A percentile compares a stretch with the other conserved stretches of the same genome.
Conservation (phyloP, 2,329 filamentous ascomycete genomes). For the Neonectria magnoliae region DNA sequence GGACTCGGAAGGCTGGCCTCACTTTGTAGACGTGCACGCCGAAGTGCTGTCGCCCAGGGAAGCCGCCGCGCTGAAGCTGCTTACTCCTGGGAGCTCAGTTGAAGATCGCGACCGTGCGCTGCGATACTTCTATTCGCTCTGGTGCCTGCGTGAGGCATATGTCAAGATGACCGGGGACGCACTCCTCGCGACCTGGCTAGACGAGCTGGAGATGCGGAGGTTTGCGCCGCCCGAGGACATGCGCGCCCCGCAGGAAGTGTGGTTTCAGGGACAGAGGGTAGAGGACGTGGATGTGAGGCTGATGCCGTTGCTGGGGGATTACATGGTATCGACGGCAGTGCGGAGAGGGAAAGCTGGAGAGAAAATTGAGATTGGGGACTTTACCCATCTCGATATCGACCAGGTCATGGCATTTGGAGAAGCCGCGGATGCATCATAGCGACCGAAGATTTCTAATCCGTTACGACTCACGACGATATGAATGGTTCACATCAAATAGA, state of each 20-base stretch:
- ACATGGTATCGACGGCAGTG: slow-evolving; percentile 65
- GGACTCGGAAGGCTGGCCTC: slow-evolving; percentile 66
- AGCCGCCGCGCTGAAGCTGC: slow-evolving; percentile 66
- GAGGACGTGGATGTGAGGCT: slow-evolving; percentile 49
- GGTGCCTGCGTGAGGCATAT: slow-evolving; percentile 83
- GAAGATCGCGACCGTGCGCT: slow-evolving; percentile 64
- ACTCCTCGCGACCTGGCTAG: slow-evolving; percentile 77
- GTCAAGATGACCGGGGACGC: slow-evolving; percentile 87
- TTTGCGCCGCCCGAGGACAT: slow-evolving; percentile 65
- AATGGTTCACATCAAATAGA: background rate
- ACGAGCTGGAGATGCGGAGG: slow-evolving; percentile 73
- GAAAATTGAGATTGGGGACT: slow-evolving; percentile 52
- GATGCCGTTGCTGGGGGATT: slow-evolving; percentile 58
- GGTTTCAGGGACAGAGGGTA: slow-evolving; percentile 43
- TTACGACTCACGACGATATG: slow-evolving; percentile 14
- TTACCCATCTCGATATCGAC: slow-evolving; percentile 56
- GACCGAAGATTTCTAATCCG: background rate
- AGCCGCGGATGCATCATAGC: slow-evolving; percentile 16
- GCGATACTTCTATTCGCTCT: slow-evolving; percentile 78
- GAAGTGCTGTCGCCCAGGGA: slow-evolving; percentile 75
- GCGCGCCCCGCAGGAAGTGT: slow-evolving; percentile 43
- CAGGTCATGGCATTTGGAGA: slow-evolving; percentile 58
- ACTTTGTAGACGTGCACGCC: slow-evolving; percentile 76
- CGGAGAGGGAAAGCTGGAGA: slow-evolving; percentile 54
- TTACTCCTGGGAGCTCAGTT: slow-evolving; percentile 41